Conservation (phyloP, 140 eudicot species). For the Erigeron philadelphicus region DNA sequence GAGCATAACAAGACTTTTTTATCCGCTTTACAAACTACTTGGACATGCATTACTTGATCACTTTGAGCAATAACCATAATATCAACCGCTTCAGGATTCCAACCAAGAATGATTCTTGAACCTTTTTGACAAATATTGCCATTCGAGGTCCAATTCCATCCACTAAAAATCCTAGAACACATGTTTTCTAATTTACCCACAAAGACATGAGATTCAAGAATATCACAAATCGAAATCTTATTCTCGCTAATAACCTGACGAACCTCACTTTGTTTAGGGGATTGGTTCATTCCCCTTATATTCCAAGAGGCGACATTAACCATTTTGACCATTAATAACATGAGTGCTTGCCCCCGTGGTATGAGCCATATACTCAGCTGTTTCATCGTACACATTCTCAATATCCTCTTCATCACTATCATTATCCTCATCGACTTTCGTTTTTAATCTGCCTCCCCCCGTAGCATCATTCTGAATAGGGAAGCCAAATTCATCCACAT, state of each 20-base stretch:
- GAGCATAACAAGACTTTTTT: not conserved
- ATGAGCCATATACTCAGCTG: too few relatives aligned
- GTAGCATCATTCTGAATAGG: too few relatives aligned
- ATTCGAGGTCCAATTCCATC: not conserved
- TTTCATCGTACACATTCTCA: too few relatives aligned
- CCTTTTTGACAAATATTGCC: not conserved
- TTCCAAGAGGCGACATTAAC: not conserved
- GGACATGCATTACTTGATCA: not conserved
- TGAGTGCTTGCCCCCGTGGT: too few relatives aligned
- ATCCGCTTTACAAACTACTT: too few relatives aligned
- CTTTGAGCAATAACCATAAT: not conserved
- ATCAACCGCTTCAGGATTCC: not conserved
- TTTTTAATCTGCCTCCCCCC: too few relatives aligned
- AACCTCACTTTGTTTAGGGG: not conserved
- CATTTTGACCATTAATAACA: too few relatives aligned
- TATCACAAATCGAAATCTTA: not conserved
- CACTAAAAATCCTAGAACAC: too few relatives aligned
- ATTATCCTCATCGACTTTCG: too few relatives aligned
- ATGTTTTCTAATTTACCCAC: too few relatives aligned
- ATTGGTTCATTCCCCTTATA: not conserved
- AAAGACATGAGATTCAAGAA: not conserved
- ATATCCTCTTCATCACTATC: too few relatives aligned
- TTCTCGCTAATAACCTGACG: not conserved
- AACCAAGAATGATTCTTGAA: not conserved
- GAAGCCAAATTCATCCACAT: too few relatives aligned